A percentile compares a stretch with the other conserved stretches of the same genome.
Conservation (phyloP, 805 yeast species). For the Suhomyces sp. region DNA sequence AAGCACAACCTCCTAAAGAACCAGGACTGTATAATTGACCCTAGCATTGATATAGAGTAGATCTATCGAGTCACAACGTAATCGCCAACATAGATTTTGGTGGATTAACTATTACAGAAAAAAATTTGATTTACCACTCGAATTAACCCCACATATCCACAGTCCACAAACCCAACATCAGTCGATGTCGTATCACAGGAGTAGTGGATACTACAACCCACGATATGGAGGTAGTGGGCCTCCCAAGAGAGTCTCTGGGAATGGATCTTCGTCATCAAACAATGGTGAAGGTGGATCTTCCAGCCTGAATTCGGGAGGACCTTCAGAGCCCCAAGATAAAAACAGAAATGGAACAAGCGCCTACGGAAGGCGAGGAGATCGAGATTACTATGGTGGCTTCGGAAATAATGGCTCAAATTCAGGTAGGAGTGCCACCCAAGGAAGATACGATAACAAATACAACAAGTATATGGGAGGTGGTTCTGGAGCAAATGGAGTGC, state of each 20-base stretch:
- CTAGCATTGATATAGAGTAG: not conserved
- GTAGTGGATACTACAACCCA: slow-evolving; percentile 13
- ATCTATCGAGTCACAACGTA: not conserved
- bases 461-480: slow-evolving; percentile 9
- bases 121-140: not conserved
- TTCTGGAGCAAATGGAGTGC: not conserved
- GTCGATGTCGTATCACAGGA: slow-evolving; percentile 13
- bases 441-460: slow-evolving; percentile 12
- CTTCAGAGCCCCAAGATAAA: not conserved
- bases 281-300: not conserved
- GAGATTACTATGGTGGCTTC: slow-evolving; percentile 15
- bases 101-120: not conserved
- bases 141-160: not conserved
- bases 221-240: slow-evolving; percentile 9
- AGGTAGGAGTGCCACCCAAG: not conserved
- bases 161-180: not conserved
- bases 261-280: not conserved
- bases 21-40: not conserved
- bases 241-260: slow-evolving; percentile 7
- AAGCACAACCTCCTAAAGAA: not conserved
- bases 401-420: slow-evolving; percentile 1
- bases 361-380: slow-evolving; percentile 7
- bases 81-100: not conserved
- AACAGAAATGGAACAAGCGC: not conserved
- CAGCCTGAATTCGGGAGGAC: not conserved